Conservation (phyloP, 2,329 filamentous ascomycete genomes). For the Paraphaeosphaeria minitans region DNA sequence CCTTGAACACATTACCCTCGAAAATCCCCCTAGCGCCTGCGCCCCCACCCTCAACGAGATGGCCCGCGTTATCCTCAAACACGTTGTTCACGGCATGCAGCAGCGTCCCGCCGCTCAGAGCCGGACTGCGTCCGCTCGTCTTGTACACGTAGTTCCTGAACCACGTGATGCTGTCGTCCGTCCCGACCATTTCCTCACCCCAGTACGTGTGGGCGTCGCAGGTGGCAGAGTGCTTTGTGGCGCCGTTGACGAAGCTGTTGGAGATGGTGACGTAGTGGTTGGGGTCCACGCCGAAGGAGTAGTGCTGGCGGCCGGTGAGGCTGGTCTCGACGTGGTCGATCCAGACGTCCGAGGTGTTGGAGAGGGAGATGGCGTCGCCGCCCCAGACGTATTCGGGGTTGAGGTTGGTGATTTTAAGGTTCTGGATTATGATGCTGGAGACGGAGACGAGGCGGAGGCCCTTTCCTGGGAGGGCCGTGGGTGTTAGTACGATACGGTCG, state of each 20-base stretch:
- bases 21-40: constrained; percentile 17
- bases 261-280: constrained; percentile 22
- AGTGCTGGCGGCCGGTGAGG: constrained; percentile 17
- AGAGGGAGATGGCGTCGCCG: constrained; percentile 43
- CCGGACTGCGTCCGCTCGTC: constrained; percentile 20
- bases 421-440: constrained; percentile 46
- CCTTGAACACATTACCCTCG: constrained; percentile 24
- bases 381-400: constrained; percentile 48
- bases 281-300: constrained; percentile 17
- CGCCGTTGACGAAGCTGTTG: constrained; percentile 25
- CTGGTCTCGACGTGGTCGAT: constrained; percentile 32
- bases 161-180: constrained; percentile 24
- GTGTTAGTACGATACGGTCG: neutral
- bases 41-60: constrained; percentile 20
- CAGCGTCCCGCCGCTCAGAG: constrained; percentile 20
- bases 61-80: constrained; percentile 20
- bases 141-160: constrained; percentile 25
- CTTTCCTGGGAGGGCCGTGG: constrained; percentile 22
- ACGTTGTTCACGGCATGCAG: constrained; percentile 28
- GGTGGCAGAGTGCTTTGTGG: constrained; percentile 18
- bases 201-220: constrained; percentile 28
- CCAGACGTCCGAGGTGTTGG: constrained; percentile 39
- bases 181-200: constrained; percentile 24
- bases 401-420: constrained; percentile 44
- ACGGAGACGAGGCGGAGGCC: constrained; percentile 43